Conservation (phyloP, 1,284 basidiomycete genomes). For the Boletus smithii region DNA sequence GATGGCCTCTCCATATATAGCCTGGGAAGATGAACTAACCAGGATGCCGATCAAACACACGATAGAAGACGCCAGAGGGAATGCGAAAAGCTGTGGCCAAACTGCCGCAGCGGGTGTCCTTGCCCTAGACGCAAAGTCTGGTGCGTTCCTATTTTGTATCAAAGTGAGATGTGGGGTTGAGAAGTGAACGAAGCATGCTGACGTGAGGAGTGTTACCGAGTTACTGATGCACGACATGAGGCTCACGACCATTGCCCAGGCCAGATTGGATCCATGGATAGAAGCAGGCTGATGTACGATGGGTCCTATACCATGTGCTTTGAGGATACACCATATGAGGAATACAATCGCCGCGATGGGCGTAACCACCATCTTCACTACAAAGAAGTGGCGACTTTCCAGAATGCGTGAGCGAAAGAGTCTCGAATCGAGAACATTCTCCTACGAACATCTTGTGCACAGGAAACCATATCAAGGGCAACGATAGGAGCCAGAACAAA, state of each 20-base stretch:
- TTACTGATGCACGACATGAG: constrained; percentile 80
- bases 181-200: constrained; percentile 25
- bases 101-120: constrained; percentile 63
- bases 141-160: constrained; percentile 55
- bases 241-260: constrained; percentile 78
- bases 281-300: constrained; percentile 67
- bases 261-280: constrained; percentile 66
- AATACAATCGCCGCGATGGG: constrained; percentile 74
- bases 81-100: constrained; percentile 68
- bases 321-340: constrained; percentile 79
- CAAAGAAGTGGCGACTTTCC: constrained; percentile 74
- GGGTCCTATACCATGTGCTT: constrained; percentile 79
- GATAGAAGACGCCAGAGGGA: constrained; percentile 74
- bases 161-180: constrained; percentile 15
- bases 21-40: constrained; percentile 74
- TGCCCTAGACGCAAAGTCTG: constrained; percentile 77
- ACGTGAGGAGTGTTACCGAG: constrained; percentile 74
- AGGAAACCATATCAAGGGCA: constrained; percentile 79
- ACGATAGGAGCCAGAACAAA: constrained; percentile 80
- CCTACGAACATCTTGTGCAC: constrained; percentile 69
- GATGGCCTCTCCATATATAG: constrained; percentile 74
- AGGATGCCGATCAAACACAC: constrained; percentile 84
- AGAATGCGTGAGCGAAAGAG: constrained; percentile 15
- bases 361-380: constrained; percentile 71
- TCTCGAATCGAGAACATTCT: constrained; percentile 15